phyloP scores from a whole-genome alignment of 176 grass and related monocot genomes.

The Phoenix dactylifera region DNA sequence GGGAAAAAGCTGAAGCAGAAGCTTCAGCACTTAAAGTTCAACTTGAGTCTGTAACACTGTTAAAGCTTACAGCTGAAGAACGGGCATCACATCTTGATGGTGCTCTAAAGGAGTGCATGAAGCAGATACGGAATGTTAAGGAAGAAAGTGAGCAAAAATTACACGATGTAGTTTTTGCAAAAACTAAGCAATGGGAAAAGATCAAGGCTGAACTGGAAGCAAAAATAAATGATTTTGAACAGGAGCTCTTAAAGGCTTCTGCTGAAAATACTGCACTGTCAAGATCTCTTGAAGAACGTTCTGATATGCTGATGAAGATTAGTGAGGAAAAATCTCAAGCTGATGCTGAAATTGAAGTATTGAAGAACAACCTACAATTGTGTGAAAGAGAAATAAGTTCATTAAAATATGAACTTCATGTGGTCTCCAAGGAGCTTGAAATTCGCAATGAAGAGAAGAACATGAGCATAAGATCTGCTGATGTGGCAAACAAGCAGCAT shows the following conservation, averaged over 20 bases:
- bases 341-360: slow-evolving; percentile 82
- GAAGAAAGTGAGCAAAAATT: slow-evolving; percentile 99
- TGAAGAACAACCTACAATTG: slow-evolving; percentile 68
- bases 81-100: slow-evolving; percentile 85
- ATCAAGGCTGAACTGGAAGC: slow-evolving; percentile 76
- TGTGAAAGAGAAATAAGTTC: slow-evolving; percentile 84
- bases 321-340: slow-evolving; percentile 78
- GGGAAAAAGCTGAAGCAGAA: slow-evolving; percentile 99
- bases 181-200: slow-evolving; percentile 95
- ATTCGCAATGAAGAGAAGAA: slow-evolving; percentile 98
- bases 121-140: slow-evolving; percentile 89
- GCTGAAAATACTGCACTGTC: slow-evolving; percentile 87
- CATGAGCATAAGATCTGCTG: slow-evolving; percentile 91
- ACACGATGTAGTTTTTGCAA: slow-evolving; percentile 89
- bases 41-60: slow-evolving; percentile 87
- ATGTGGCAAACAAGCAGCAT: slow-evolving; percentile 90
- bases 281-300: slow-evolving; percentile 68
- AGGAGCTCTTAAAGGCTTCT: slow-evolving; percentile 70
- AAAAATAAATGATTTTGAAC: slow-evolving; percentile 78
- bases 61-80: slow-evolving; percentile 83
- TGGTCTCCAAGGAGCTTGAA: slow-evolving; percentile 91
- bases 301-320: slow-evolving; percentile 73
- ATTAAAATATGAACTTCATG: slow-evolving; percentile 87
- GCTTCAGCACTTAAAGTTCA: slow-evolving; percentile 81
- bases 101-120: slow-evolving; percentile 99